Evolutionary conservation across 2,329 filamentous ascomycete species (phyloP).

Genomic region (Colletotrichum spinosum): DNA sequence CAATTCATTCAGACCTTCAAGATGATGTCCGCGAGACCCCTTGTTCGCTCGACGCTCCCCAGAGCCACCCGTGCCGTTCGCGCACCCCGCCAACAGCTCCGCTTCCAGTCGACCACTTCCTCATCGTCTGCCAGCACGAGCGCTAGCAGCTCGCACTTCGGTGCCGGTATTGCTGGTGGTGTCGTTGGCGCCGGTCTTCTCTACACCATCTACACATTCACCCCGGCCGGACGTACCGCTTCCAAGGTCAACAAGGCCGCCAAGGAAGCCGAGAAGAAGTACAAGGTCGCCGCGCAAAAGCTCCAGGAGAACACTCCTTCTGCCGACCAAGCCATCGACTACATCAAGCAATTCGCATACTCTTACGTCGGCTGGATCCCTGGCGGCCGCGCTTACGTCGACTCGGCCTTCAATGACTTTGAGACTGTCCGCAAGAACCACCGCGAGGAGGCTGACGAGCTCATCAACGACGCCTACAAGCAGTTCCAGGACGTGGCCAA

Average conservation of each 20-base stretch:
- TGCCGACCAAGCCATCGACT: conserved; percentile 74
- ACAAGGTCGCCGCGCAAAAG: conserved; percentile 69
- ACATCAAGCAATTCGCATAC: conserved; percentile 73
- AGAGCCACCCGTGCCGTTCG: conserved; percentile 44
- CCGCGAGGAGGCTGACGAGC: conserved; percentile 75
- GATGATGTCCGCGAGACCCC: conserved; percentile 47
- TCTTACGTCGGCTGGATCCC: conserved; percentile 80
- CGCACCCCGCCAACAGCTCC: conserved; percentile 45
- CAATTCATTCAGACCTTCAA: neutral
- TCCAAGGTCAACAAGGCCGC: conserved; percentile 59
- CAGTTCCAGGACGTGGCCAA: conserved; percentile 73
- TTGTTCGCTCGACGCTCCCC: conserved; percentile 44
- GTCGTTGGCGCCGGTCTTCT: conserved; percentile 55
- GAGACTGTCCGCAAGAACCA: conserved; percentile 76
- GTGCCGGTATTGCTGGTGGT: conserved; percentile 57
- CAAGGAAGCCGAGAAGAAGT: conserved; percentile 69
- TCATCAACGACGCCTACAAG: conserved; percentile 74
- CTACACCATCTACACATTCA: conserved; percentile 57
- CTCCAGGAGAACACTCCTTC: conserved; percentile 72
- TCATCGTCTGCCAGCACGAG: conserved; percentile 42
- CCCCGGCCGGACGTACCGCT: conserved; percentile 55
- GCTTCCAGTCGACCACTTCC: conserved; percentile 56
- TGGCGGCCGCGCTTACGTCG: conserved; percentile 75
- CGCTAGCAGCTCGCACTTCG: conserved; percentile 48
- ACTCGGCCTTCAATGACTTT: conserved; percentile 76